A percentile compares a stretch with the other conserved stretches of the same genome.
These are phyloP conservation scores for Dendrobium huoshanense DNA, from an alignment of 106 monocot genomes.

Conservation along the genomic window DNA sequence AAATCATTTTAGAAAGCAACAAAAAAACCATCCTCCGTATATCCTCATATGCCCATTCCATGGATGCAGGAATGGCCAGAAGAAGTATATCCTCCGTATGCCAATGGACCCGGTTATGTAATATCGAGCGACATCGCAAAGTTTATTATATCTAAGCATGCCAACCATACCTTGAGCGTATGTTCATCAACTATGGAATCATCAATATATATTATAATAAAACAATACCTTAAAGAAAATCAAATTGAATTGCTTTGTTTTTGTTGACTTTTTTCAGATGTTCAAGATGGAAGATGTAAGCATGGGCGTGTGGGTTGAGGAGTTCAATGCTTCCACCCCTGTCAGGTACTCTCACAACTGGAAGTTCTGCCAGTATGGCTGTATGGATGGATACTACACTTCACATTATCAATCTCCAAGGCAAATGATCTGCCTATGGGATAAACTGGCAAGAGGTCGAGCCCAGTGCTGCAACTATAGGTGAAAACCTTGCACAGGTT, in stretches of 20 bases:
- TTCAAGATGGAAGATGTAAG: slow-evolving; percentile 99
- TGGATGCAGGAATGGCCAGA: slow-evolving; percentile 87
- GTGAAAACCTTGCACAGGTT: slow-evolving; percentile 16
- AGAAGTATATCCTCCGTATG: slow-evolving; percentile 79
- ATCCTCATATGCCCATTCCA: not conserved
- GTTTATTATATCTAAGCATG: slow-evolving; percentile 47
- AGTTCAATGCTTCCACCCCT: slow-evolving; percentile 47
- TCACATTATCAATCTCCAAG: slow-evolving; percentile 94
- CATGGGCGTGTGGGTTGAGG: slow-evolving; percentile 99
- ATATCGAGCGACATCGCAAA: slow-evolving; percentile 78
- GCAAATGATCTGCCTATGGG: slow-evolving; percentile 92
- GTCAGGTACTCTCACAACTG: slow-evolving; percentile 77
- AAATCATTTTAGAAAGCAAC: too few relatives aligned
- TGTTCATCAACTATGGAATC: not conserved
- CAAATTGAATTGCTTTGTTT: too few relatives aligned
- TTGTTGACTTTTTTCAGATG: slow-evolving; percentile 28
- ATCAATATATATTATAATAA: not conserved
- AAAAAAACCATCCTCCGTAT: too few relatives aligned
- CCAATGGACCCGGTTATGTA: slow-evolving; percentile 88
- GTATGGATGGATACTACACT: slow-evolving; percentile 79
- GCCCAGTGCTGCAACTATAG: slow-evolving; percentile 83
- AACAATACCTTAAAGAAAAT: too few relatives aligned
- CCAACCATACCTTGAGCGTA: slow-evolving; percentile 61
- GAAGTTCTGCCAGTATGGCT: slow-evolving; percentile 93
- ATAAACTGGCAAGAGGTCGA: slow-evolving; percentile 48